Evolutionary conservation across 1,284 basidiomycete genomes (phyloP).

Genomic region (Mycena sp.): DNA sequence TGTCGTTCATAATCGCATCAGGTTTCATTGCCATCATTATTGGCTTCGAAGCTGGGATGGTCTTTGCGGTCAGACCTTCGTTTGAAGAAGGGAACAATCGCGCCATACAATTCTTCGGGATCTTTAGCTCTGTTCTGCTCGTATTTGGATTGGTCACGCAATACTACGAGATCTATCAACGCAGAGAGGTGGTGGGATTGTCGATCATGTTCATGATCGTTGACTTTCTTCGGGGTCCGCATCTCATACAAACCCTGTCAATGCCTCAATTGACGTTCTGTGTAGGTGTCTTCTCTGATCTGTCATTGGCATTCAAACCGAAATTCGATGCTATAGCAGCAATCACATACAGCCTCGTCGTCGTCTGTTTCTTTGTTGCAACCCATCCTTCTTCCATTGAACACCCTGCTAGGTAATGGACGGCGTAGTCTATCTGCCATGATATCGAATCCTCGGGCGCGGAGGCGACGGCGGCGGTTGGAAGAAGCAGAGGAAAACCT

Average conservation of each 20-base stretch:
- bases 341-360: slow-evolving; percentile 67
- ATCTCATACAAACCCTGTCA: background rate
- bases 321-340: slow-evolving; percentile 75
- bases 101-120: slow-evolving; percentile 71
- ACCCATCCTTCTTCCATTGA: background rate
- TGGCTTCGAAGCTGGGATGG: slow-evolving; percentile 68
- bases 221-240: slow-evolving; percentile 69
- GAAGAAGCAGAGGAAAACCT: background rate
- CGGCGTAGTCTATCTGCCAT: slow-evolving; percentile 63
- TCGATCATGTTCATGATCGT: slow-evolving; percentile 77
- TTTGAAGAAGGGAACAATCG: slow-evolving; percentile 55
- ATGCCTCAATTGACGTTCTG: background rate
- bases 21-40: slow-evolving; percentile 55
- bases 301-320: slow-evolving; percentile 78
- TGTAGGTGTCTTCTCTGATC: slow-evolving; percentile 70
- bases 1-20: slow-evolving; percentile 46
- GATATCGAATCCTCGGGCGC: slow-evolving; percentile 65
- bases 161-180: slow-evolving; percentile 77
- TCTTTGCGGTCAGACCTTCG: slow-evolving; percentile 58
- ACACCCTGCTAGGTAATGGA: slow-evolving; percentile 61
- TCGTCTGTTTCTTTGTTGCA: slow-evolving; percentile 50
- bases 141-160: slow-evolving; percentile 69
- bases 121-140: slow-evolving; percentile 71
- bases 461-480: slow-evolving; percentile 13
- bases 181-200: slow-evolving; percentile 78